phyloP scores from a whole-genome alignment of 179 eudicot species.

The Drosera spatulata region DNA sequence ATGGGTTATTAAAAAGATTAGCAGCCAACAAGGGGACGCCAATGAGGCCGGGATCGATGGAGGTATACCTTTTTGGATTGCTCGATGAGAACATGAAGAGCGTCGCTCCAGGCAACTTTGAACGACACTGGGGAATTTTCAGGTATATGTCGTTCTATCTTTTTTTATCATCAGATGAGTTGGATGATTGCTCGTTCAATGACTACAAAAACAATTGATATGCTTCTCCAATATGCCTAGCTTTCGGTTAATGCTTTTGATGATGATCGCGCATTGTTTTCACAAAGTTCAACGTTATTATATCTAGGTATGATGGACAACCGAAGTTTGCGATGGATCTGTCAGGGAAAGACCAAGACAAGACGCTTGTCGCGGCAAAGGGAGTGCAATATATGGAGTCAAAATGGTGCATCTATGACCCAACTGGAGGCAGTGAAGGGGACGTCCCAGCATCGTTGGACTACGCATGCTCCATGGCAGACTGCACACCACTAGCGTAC shows the following conservation, averaged over 20 bases:
- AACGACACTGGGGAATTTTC: conserved; percentile 82
- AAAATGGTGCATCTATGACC: conserved; percentile 43
- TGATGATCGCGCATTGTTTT: too few species aligned
- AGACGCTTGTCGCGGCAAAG: conserved; percentile 36
- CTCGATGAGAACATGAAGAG: conserved; percentile 70
- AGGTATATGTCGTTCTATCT: conserved; percentile 25
- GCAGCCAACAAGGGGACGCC: conserved; percentile 54
- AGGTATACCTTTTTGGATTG: conserved; percentile 52
- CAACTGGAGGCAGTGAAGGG: neutral
- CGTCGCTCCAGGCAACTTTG: conserved; percentile 52
- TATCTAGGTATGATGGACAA: conserved; percentile 38
- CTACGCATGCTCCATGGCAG: conserved; percentile 45
- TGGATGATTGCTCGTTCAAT: too few species aligned
- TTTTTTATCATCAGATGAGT: too few species aligned
- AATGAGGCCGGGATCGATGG: conserved; percentile 31
- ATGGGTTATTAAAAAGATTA: conserved; percentile 47
- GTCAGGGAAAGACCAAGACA: conserved; percentile 23
- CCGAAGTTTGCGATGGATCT: conserved; percentile 61
- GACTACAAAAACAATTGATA: too few species aligned
- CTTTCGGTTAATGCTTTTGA: too few species aligned
- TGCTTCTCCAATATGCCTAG: too few species aligned
- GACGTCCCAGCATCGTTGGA: conserved; percentile 7
- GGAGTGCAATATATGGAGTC: conserved; percentile 29
- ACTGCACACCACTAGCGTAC: conserved; percentile 42
- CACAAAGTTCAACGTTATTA: too few species aligned